Evolutionary conservation across 768 basidiomycete species (phyloP), one percentile per base, ranked within the genome.

Genomic region (Trametes cubensis): DNA sequence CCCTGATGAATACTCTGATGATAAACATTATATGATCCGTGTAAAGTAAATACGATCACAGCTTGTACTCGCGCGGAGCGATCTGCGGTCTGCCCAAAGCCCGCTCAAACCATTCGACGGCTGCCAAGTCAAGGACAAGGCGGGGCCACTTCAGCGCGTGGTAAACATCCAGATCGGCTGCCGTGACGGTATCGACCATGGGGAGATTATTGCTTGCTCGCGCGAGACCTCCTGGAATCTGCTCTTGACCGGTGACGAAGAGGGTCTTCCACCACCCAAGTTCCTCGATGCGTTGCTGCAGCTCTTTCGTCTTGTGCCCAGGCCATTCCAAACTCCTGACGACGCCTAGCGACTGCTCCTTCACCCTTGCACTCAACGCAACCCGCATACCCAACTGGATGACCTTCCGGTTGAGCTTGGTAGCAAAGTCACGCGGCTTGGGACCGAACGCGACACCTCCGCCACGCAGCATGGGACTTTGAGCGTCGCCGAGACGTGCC

Each of bases 391-490:
- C 96, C 86, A 98, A 90, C 68, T 92, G 81, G 44, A 94, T 83
- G 66, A 97, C 90, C 76, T 98, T 98, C 65, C 92, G 84, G n/a
- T 92, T 91, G 40, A 99, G 83, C 65, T 92, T 89, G 20, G 94
- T 94, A 68, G 90, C 86, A 74, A 95, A 98, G 73, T 97, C 92
- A 51, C 94, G 85, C 3, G 94, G 92, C 71, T 92, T 89, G 0
- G 94, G 93, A 30, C 94, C 94, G 63, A 94, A 95, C 6, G 93
- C 93, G 42, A 90, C 84, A 67, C 96, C 97, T 75, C 97, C 97
- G 38, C 96, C 96, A 34, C 88, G 81, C 57, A 89, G 83, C 83
- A 94, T 92, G 1, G 93, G 94, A 73, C 86, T 90, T 68, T 93
- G 91, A 2, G 80, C 85, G 68, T 95, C 94, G 49, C 95, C 96